Conservation (phyloP, 2,329 filamentous ascomycete species). For the Fusarium dlaminii region DNA sequence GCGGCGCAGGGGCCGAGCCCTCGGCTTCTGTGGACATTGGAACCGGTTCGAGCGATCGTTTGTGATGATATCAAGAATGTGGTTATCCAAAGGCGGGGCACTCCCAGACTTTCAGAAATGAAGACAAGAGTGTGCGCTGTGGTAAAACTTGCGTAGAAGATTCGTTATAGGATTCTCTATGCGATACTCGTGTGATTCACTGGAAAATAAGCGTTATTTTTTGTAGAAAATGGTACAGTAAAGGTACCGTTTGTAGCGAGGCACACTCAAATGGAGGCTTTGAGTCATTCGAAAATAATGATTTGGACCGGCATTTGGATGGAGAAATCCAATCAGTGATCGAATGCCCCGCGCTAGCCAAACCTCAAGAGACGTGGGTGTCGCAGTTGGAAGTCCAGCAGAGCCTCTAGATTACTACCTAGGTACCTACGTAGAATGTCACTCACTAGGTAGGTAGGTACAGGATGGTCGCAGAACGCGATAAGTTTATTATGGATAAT, state of each 20-base stretch:
- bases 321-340: conserved; percentile 24
- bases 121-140: conserved; percentile 12
- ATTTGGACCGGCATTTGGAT: conserved; percentile 36
- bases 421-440: background rate
- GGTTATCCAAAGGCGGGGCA: conserved; percentile 37
- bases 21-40: conserved; percentile 48
- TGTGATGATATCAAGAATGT: conserved; percentile 19
- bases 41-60: conserved; percentile 5
- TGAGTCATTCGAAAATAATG: conserved; percentile 50
- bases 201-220: background rate
- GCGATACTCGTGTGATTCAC: background rate
- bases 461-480: background rate
- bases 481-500: background rate
- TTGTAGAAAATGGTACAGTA: background rate
- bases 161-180: background rate
- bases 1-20: conserved; percentile 43
- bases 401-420: conserved; percentile 22
- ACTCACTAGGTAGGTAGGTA: background rate
- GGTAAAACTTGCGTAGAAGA: background rate
- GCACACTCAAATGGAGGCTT: conserved; percentile 29
- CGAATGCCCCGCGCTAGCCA: conserved; percentile 49
- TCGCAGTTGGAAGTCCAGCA: conserved; percentile 11
- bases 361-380: conserved; percentile 1
- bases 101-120: conserved; percentile 5
- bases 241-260: conserved; percentile 9